These are phyloP conservation scores for Stemphylium lycopersici DNA, from an alignment of 2,329 filamentous ascomycete genomes.

Conservation along the genomic window DNA sequence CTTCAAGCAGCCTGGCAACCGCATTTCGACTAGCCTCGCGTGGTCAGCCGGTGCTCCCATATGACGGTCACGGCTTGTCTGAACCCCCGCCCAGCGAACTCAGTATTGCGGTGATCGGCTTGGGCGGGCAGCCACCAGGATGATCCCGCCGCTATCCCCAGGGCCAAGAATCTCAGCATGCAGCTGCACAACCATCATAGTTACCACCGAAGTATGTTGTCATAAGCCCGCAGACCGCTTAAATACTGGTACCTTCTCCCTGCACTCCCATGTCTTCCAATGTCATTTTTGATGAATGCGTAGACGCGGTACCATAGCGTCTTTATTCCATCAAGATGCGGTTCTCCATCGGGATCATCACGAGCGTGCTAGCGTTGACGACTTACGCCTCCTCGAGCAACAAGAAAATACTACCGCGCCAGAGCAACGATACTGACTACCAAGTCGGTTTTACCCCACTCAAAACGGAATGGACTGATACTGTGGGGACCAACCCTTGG, in stretches of 20 bases:
- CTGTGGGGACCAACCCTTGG: conserved; percentile 62
- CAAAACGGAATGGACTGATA: conserved; percentile 58
- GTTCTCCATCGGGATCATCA: conserved; percentile 17
- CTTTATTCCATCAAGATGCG: conserved; percentile 23
- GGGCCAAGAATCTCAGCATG: conserved; percentile 27
- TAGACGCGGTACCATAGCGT: background rate
- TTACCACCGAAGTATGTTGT: conserved; percentile 21
- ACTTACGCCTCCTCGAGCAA: conserved; percentile 18
- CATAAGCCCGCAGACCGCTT: conserved; percentile 20
- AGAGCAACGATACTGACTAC: conserved; percentile 42
- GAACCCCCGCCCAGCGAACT: conserved; percentile 2
- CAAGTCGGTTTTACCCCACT: conserved; percentile 35
- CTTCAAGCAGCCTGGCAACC: background rate
- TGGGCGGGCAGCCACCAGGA: conserved; percentile 31
- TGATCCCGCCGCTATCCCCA: conserved; percentile 33
- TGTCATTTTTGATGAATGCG: background rate
- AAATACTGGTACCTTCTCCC: conserved; percentile 24
- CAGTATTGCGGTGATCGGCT: conserved; percentile 29
- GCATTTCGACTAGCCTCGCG: background rate
- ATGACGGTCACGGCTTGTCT: conserved; percentile 6
- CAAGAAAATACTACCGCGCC: conserved; percentile 17
- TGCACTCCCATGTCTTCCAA: background rate
- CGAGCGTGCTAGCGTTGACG: conserved; percentile 17
- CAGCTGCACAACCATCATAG: conserved; percentile 22
- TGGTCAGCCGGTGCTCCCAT: conserved; percentile 20